These are phyloP conservation scores for Penicillium ochrochloron DNA, from an alignment of 495 filamentous ascomycete species.

Conservation along the genomic window DNA sequence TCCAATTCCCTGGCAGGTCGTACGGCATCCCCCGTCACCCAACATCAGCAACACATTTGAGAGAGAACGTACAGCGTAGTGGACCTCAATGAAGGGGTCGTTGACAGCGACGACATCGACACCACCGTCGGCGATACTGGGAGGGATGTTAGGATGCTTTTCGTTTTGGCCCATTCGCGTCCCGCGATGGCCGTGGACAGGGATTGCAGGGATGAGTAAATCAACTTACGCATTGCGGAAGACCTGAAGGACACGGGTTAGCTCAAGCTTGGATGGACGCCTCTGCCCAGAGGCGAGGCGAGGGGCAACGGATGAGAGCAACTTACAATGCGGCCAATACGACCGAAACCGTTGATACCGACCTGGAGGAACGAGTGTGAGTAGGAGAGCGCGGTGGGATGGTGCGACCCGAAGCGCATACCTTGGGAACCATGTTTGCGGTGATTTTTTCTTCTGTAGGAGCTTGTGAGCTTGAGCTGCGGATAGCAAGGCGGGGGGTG, in stretches of 20 bases:
- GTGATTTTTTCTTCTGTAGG: conserved; percentile 20
- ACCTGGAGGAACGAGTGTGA: conserved; percentile 57
- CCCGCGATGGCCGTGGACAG: not conserved
- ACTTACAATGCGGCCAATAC: conserved; percentile 94
- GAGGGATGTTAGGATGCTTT: conserved; percentile 40
- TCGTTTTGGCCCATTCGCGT: conserved; percentile 15
- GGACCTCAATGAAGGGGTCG: conserved; percentile 98
- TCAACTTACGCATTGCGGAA: conserved; percentile 77
- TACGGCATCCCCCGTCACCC: not conserved
- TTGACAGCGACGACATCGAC: conserved; percentile 95
- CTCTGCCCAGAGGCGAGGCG: not conserved
- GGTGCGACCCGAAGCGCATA: conserved; percentile 22
- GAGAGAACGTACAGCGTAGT: conserved; percentile 84
- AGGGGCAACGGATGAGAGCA: not conserved
- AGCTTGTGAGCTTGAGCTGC: conserved; percentile 18
- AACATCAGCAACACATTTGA: not conserved
- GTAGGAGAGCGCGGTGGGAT: not conserved
- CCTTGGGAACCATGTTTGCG: conserved; percentile 52
- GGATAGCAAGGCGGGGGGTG: not conserved
- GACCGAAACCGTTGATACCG: conserved; percentile 99
- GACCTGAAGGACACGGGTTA: conserved; percentile 51
- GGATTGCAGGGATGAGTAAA: conserved; percentile 8
- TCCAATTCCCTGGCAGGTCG: not conserved
- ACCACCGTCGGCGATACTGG: conserved; percentile 80
- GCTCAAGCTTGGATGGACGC: conserved; percentile 4